Evolutionary conservation across 495 filamentous ascomycete genomes (phyloP), one percentile per base, ranked within the genome.

Genomic region (Penicillium crystallinum): DNA sequence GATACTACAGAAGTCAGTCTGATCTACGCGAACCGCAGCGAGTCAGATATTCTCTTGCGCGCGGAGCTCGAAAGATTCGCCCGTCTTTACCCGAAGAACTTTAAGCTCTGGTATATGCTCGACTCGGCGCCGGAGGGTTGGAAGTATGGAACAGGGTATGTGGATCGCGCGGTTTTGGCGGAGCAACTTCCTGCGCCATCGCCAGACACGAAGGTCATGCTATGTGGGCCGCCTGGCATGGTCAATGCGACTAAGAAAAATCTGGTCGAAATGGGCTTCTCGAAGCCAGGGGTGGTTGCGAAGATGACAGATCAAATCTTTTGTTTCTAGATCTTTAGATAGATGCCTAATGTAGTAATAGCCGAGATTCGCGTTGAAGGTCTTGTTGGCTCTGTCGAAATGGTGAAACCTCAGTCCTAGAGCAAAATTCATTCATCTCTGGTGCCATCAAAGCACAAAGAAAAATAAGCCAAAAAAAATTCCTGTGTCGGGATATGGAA

Each of bases 1-100:
- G 78, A 81, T 48, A 70, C 63, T 5, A 81, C 79, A 3, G 58
- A 75, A 53, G 58, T 81, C 21, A 69, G 61, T 40, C 65, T 79
- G 3, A 49, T 83, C 41, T 82, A 76, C 50, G 69, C 70, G 4
- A 76, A 74, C 51, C 71, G 70, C 48, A 58, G 52, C 18, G 69
- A 75, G 49, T 54, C 54, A 1, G 72, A 75, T 49, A 75, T 76
- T 40, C 56, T 76, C 6, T 54, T 65, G 19, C 62, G 76, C 6
- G 52, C 63, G 1, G 73, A 82, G 48, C 66, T 81, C 0, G 77
- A 81, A 73, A 50, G 59, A 1, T 78, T 77, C 54, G 74, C 69
- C 5, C 40, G 53, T 27, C 54, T 52, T 8, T 74, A 69, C 37
- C 69, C 67, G 0, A 50, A 67, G 3, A 75, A 75, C 46, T 64